phyloP scores from a whole-genome alignment of 2,329 filamentous ascomycete genomes.

The Phaeomoniella chlamydospora region DNA sequence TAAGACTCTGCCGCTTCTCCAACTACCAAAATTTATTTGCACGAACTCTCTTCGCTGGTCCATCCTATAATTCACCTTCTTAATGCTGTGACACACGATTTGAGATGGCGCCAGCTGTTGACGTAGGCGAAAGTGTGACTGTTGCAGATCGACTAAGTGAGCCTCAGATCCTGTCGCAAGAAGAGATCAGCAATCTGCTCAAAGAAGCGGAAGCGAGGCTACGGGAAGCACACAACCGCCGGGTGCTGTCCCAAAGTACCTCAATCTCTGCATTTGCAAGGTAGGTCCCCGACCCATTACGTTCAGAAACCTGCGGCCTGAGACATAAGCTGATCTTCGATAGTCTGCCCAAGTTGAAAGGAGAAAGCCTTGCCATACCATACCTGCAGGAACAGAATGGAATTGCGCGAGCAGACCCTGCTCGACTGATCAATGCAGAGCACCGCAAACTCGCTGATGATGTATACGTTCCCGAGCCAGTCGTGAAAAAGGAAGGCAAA shows the following conservation, averaged over 20 bases:
- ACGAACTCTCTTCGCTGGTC: too few species aligned
- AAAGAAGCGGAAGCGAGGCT: constrained; percentile 48
- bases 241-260: constrained; percentile 6
- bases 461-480: constrained; percentile 39
- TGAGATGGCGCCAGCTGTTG: not conserved
- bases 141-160: not conserved
- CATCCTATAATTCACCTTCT: too few species aligned
- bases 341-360: constrained; percentile 9
- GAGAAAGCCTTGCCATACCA: constrained; percentile 5
- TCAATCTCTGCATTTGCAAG: constrained; percentile 9
- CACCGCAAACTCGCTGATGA: constrained; percentile 31
- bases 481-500: constrained; percentile 29
- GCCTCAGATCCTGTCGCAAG: constrained; percentile 38
- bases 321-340: not conserved
- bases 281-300: constrained; percentile 1
- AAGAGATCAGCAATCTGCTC: constrained; percentile 49
- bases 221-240: constrained; percentile 8
- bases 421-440: constrained; percentile 32
- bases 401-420: constrained; percentile 37
- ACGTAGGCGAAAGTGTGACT: not conserved
- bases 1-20: not conserved
- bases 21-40: not conserved
- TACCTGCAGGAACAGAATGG: constrained; percentile 29
- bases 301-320: not conserved
- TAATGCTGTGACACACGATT: too few species aligned